Conservation (phyloP, 2,329 filamentous ascomycete genomes). For the Drechslerella coelobrocha region DNA sequence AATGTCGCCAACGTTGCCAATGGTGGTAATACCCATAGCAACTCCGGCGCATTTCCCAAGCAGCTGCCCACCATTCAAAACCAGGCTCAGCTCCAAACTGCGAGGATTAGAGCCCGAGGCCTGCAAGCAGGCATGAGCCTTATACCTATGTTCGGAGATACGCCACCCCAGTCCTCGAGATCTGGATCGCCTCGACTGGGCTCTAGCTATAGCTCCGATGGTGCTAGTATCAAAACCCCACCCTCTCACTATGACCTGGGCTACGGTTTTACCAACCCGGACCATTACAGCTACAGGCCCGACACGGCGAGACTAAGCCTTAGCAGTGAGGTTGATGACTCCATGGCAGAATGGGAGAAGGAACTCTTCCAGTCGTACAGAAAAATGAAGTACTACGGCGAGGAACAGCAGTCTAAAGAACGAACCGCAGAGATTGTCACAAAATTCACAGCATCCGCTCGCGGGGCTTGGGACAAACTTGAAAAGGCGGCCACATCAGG, state of each 20-base stretch:
- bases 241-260: conserved; percentile 37
- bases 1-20: not conserved
- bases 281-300: conserved; percentile 38
- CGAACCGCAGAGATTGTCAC: conserved; percentile 36
- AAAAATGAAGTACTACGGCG: conserved; percentile 48
- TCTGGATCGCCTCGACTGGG: conserved; percentile 40
- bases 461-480: conserved; percentile 39
- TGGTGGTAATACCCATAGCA: not conserved
- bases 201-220: conserved; percentile 7
- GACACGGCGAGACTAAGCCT: conserved; percentile 21
- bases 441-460: conserved; percentile 39
- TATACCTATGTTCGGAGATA: conserved; percentile 48
- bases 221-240: not conserved
- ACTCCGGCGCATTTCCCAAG: not conserved
- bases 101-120: conserved; percentile 29
- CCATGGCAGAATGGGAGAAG: conserved; percentile 44
- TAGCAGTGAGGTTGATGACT: conserved; percentile 35
- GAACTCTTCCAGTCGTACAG: conserved; percentile 48
- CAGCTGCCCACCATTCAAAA: conserved; percentile 13
- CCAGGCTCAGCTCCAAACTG: conserved; percentile 13
- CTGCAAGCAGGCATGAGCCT: conserved; percentile 42
- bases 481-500: conserved; percentile 28
- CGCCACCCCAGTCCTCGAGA: conserved; percentile 33
- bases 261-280: conserved; percentile 29
- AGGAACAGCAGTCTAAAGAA: conserved; percentile 43